Percentiles rank a stretch among this genome's conserved stretches.
These are phyloP conservation scores for Adansonia rubrostipa DNA, from an alignment of 441 rosid genomes.

Conservation along the genomic window DNA sequence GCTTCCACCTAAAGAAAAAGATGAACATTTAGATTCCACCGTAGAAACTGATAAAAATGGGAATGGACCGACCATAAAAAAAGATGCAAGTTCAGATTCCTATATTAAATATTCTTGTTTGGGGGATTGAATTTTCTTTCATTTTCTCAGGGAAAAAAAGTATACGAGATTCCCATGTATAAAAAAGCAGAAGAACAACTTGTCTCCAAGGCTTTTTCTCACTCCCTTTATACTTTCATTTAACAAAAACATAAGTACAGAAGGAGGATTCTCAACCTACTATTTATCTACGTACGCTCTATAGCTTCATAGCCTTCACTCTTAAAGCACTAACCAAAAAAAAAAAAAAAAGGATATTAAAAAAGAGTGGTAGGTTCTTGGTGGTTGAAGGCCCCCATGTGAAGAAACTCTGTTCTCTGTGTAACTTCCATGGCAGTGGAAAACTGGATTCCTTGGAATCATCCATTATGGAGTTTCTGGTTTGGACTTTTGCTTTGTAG, in stretches of 20 bases:
- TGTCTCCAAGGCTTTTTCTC: constrained; percentile 33
- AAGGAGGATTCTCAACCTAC: constrained; percentile 1
- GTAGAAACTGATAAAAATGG: background rate
- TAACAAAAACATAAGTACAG: constrained; percentile 20
- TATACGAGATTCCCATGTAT: no score
- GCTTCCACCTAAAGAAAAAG: background rate
- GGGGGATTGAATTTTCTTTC: no score
- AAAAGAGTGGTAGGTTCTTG: constrained; percentile 14
- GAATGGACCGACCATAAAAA: background rate
- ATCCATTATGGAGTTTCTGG: no score
- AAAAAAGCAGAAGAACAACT: background rate
- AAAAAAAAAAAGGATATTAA: no score
- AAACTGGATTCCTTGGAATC: constrained; percentile 14
- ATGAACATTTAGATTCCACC: background rate
- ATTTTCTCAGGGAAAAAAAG: no score
- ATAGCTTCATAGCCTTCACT: background rate
- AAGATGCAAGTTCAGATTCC: constrained; percentile 4
- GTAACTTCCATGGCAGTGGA: background rate
- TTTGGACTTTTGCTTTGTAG: background rate
- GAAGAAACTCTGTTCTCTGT: background rate
- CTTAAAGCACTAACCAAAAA: background rate
- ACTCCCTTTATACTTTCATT: constrained; percentile 28
- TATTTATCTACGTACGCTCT: background rate
- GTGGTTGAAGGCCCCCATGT: background rate
- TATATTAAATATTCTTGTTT: no score